Base-by-base conservation (phyloP, 441 rosid species). In the Populus hybrid region DNA sequence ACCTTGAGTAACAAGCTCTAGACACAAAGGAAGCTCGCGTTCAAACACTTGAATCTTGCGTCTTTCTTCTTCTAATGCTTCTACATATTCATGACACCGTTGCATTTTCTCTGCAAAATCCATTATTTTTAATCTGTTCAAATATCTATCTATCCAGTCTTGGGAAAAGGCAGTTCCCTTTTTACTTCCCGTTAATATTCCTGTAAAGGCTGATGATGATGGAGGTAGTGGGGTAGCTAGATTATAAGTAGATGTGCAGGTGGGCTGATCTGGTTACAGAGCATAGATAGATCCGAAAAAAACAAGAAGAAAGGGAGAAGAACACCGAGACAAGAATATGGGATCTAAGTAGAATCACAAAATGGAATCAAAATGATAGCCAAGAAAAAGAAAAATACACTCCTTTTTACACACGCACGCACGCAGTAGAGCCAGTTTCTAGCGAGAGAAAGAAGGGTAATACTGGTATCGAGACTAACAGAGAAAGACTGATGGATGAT, bases 1-100 rank as follows among this genome's bases (percentile, higher is more conserved):
- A 92, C 99, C 97, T 91, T 91, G 92, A 7, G 91, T 90, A 23
- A 95, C 98, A 59, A 95, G 96, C 78, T 95, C 95, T 76, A 95
- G 82, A 84, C 98, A 95, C 80, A 95, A 78, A 73, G 99, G 99
- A 83, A 95, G 99, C 80, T 95, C 98, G 10, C 98, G 93, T 78
- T 88, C 88, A 78, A 95, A 95, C 54, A 95, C 97, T 77, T 88
- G 92, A 46, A 95, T 91, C 83, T 95, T 95, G n/a, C 89, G 86
- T 34, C 83, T 83, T 84, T 95, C 99, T 82, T 87, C 92, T 79
- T 95, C 94, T 23, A 95, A 84, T 11, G 93, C 94, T 69, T 90
- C 88, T 10, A 92, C 86, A 77, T 93, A 91, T 23, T 88, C 90
- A 74, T 85, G 87, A 34, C 91, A 86, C 68, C 81, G 77, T 84